Conservation (phyloP, 2,329 filamentous ascomycete species). For the Sporothrix schenckii region DNA sequence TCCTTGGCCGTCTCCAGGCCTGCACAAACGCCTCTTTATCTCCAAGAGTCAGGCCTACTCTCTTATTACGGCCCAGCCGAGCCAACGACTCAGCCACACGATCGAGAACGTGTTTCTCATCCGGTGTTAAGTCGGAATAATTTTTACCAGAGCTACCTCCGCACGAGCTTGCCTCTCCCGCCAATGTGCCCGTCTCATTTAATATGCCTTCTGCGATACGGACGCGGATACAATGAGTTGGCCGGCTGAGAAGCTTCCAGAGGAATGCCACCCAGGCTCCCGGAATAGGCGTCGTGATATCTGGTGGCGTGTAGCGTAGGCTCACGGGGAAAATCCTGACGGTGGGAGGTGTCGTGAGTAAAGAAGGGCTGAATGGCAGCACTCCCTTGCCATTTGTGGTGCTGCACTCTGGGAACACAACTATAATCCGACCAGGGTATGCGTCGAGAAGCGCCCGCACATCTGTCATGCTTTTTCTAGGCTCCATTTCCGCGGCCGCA, state of each 20-base stretch:
- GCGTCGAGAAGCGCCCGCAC: conserved; percentile 64
- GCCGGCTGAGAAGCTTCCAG: conserved; percentile 81
- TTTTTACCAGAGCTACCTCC: not conserved
- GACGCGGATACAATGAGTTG: conserved; percentile 87
- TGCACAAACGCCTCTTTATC: conserved; percentile 84
- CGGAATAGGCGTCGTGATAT: conserved; percentile 89
- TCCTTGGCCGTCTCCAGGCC: conserved; percentile 57
- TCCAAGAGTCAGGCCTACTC: conserved; percentile 78
- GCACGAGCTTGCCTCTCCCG: not conserved
- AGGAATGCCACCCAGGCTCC: conserved; percentile 72
- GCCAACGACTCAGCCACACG: conserved; percentile 82
- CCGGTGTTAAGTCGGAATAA: conserved; percentile 43
- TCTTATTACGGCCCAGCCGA: conserved; percentile 82
- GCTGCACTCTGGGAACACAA: conserved; percentile 89
- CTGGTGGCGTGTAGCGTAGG: conserved; percentile 82
- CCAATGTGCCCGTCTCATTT: conserved; percentile 46
- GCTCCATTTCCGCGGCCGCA: conserved; percentile 44
- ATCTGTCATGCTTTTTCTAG: conserved; percentile 53
- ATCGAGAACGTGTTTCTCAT: conserved; percentile 74
- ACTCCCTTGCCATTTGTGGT: conserved; percentile 94
- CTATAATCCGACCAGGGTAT: conserved; percentile 75
- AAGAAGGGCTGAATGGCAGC: conserved; percentile 75
- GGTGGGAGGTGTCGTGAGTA: conserved; percentile 67
- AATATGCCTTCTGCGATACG: conserved; percentile 78
- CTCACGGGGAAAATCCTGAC: conserved; percentile 88